Evolutionary conservation across 2,329 filamentous ascomycete genomes (phyloP).

Genomic region (Aspergillus ibericus): DNA sequence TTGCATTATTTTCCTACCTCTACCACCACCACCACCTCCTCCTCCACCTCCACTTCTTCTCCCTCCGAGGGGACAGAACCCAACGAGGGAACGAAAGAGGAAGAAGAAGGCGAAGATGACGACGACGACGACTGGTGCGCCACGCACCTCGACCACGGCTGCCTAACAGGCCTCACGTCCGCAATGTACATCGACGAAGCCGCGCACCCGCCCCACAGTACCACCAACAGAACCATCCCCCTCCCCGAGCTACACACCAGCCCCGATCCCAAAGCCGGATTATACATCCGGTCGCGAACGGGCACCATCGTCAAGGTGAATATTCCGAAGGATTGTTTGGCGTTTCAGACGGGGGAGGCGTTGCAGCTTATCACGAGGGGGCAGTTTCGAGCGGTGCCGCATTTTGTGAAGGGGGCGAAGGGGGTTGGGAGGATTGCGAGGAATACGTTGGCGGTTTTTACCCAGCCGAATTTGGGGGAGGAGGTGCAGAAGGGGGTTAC

Average conservation of each 20-base stretch:
- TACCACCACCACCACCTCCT: neutral
- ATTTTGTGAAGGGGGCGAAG: slow-evolving; percentile 82
- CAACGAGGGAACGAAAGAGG: neutral
- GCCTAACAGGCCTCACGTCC: slow-evolving; percentile 87
- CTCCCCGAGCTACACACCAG: slow-evolving; percentile 65
- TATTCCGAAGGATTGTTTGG: slow-evolving; percentile 87
- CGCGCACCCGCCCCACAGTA: slow-evolving; percentile 24
- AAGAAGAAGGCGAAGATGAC: slow-evolving; percentile 68
- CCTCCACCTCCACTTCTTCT: too few species aligned
- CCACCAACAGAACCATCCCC: neutral
- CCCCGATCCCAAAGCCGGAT: slow-evolving; percentile 78
- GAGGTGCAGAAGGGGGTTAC: slow-evolving; percentile 70
- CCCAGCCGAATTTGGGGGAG: slow-evolving; percentile 85
- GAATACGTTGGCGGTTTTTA: slow-evolving; percentile 95
- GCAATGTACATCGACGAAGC: slow-evolving; percentile 94
- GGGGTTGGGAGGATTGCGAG: slow-evolving; percentile 62
- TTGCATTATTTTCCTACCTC: slow-evolving; percentile 81
- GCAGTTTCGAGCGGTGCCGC: slow-evolving; percentile 88
- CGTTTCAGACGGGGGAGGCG: slow-evolving; percentile 93
- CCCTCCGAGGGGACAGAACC: too few species aligned
- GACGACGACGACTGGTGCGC: slow-evolving; percentile 95
- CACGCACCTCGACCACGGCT: slow-evolving; percentile 76
- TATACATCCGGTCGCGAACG: slow-evolving; percentile 90
- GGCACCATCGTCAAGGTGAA: slow-evolving; percentile 84
- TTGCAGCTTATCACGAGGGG: slow-evolving; percentile 89